phyloP scores from a whole-genome alignment of 2,329 filamentous ascomycete species.

The Davidsoniella virescens region DNA sequence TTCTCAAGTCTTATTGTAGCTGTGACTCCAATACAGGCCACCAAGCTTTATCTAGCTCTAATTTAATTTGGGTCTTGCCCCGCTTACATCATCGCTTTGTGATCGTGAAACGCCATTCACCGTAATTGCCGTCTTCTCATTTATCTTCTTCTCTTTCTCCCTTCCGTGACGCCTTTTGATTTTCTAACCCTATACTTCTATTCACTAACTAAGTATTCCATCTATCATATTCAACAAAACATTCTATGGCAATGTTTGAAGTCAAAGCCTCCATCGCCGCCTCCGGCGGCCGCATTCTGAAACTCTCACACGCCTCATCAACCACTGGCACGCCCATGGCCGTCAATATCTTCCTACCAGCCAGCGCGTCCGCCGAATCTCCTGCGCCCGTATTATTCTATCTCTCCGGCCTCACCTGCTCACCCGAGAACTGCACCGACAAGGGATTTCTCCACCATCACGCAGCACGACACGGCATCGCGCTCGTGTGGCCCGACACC shows the following conservation, averaged over 20 bases:
- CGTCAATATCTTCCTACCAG: conserved; percentile 82
- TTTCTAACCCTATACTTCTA: background rate
- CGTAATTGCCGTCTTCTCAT: background rate
- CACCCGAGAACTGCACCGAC: conserved; percentile 68
- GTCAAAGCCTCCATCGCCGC: conserved; percentile 78
- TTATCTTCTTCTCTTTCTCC: background rate
- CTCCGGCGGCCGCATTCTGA: conserved; percentile 88
- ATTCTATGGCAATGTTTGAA: conserved; percentile 51
- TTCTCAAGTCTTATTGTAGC: too few relatives aligned
- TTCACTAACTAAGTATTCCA: background rate
- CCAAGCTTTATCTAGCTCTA: too few relatives aligned
- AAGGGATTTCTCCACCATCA: conserved; percentile 83
- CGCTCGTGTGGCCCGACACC: conserved; percentile 90
- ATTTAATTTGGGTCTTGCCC: too few relatives aligned
- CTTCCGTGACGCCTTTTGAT: background rate
- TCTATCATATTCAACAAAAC: conserved; percentile 20
- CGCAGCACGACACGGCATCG: conserved; percentile 66
- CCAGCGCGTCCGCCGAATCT: conserved; percentile 37
- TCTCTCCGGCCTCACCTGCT: conserved; percentile 87
- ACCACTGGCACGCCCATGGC: conserved; percentile 77
- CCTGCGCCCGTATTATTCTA: conserved; percentile 76
- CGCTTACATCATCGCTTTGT: too few relatives aligned
- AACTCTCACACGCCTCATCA: conserved; percentile 72
- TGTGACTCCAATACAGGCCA: too few relatives aligned
- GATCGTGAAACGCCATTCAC: background rate